A percentile compares a stretch with the other conserved stretches of the same genome.
Evolutionary conservation across 2,329 filamentous ascomycete species (phyloP).

Genomic region (Calonectria hawksworthii): DNA sequence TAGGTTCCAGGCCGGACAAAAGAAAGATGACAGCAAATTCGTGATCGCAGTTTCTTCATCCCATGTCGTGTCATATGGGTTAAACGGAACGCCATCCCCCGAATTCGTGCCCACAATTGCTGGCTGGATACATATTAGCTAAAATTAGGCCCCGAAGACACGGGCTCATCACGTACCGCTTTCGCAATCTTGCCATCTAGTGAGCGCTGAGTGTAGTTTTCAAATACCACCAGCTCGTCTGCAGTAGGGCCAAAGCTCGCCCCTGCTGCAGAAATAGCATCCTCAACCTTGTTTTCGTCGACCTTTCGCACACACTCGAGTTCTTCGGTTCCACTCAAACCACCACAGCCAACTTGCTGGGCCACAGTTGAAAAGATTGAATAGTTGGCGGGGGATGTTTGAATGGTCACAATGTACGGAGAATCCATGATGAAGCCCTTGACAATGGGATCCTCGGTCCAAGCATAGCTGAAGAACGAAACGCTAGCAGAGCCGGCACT

Average conservation of each 20-base stretch:
- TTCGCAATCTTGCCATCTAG: background rate
- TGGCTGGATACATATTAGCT: background rate
- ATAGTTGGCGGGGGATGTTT: background rate
- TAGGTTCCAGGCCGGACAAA: background rate
- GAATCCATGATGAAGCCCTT: conserved; percentile 1
- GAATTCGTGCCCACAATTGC: background rate
- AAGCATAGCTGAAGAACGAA: background rate
- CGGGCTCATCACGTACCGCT: background rate
- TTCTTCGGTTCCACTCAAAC: background rate
- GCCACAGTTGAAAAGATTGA: background rate
- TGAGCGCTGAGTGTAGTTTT: background rate
- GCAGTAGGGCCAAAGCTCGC: background rate
- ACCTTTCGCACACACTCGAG: background rate
- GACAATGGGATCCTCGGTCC: background rate
- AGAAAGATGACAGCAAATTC: background rate
- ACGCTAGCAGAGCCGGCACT: conserved; percentile 25
- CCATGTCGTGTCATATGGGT: background rate
- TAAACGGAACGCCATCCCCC: background rate
- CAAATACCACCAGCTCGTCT: background rate
- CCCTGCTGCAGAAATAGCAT: background rate
- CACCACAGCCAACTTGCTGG: background rate
- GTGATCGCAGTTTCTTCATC: background rate
- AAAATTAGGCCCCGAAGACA: too few relatives aligned
- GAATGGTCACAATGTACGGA: background rate
- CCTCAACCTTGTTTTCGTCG: background rate